These are phyloP conservation scores for Brassica rapa DNA, from an alignment of 345 rosid genomes.

Conservation along the genomic window DNA sequence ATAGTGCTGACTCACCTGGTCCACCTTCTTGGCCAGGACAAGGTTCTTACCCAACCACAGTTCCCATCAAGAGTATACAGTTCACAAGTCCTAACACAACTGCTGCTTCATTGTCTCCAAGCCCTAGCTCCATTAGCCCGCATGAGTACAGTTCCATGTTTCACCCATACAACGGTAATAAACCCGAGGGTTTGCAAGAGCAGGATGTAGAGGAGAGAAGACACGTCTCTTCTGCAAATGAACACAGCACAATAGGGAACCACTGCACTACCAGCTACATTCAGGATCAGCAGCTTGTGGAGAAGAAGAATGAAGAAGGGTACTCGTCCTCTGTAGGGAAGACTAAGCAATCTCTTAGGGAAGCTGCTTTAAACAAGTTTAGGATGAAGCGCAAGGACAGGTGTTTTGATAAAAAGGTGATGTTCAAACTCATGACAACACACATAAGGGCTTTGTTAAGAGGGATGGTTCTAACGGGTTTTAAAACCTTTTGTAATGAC, in stretches of 20 bases:
- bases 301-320: slow-evolving; percentile 55
- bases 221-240: slow-evolving; percentile 51
- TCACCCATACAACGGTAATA: slow-evolving; percentile 44
- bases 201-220: slow-evolving; percentile 55
- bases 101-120: slow-evolving; percentile 45
- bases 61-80: slow-evolving; percentile 42
- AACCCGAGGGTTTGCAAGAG: slow-evolving; percentile 44
- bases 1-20: slow-evolving; percentile 17
- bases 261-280: slow-evolving; percentile 45
- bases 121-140: slow-evolving; percentile 60
- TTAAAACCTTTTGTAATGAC: background rate
- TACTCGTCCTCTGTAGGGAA: slow-evolving; percentile 41
- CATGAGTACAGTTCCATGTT: slow-evolving; percentile 50
- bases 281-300: slow-evolving; percentile 34
- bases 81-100: slow-evolving; percentile 44
- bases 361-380: slow-evolving; percentile 87
- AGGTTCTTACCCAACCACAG: slow-evolving; percentile 46
- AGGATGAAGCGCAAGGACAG: slow-evolving; percentile 94
- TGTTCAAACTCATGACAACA: background rate
- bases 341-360: slow-evolving; percentile 58
- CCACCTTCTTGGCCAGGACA: slow-evolving; percentile 49
- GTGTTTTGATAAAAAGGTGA: slow-evolving; percentile 90
- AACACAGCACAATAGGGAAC: slow-evolving; percentile 44
- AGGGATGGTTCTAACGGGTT: slow-evolving; percentile 1
- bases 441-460: background rate